Conservation (phyloP, 352 stramenopile genomes). For the Ochromonadaceae sp. region DNA sequence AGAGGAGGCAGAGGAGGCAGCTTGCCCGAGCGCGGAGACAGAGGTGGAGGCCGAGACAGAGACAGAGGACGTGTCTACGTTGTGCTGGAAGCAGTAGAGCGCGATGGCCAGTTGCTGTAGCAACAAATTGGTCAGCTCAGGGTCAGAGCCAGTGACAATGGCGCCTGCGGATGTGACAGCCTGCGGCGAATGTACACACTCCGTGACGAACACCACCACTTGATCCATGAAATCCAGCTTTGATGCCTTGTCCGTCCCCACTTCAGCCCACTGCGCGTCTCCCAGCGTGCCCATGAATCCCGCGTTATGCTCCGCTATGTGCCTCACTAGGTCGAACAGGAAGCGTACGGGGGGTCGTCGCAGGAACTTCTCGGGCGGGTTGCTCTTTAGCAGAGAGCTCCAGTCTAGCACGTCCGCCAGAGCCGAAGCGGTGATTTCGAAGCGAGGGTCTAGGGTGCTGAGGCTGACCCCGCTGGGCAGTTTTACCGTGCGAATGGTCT, state of each 20-base stretch:
- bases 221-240: constrained; percentile 4
- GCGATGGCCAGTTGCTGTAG: background rate
- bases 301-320: background rate
- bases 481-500: too few species aligned
- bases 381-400: background rate
- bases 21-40: too few species aligned
- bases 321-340: constrained; percentile 1
- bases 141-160: background rate
- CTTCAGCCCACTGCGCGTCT: background rate
- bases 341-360: constrained; percentile 5
- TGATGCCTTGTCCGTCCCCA: background rate
- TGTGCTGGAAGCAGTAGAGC: background rate
- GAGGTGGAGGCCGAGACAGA: background rate
- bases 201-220: background rate
- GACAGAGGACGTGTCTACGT: background rate
- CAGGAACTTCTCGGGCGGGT: constrained; percentile 4
- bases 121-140: background rate
- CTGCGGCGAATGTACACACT: too few species aligned
- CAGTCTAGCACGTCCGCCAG: background rate
- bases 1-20: too few species aligned
- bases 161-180: background rate
- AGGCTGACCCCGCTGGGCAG: too few species aligned
- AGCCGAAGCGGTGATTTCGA: background rate
- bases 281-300: background rate
- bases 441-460: too few species aligned